Conservation (phyloP, 768 basidiomycete species). For the Pisolithus microcarpus region DNA sequence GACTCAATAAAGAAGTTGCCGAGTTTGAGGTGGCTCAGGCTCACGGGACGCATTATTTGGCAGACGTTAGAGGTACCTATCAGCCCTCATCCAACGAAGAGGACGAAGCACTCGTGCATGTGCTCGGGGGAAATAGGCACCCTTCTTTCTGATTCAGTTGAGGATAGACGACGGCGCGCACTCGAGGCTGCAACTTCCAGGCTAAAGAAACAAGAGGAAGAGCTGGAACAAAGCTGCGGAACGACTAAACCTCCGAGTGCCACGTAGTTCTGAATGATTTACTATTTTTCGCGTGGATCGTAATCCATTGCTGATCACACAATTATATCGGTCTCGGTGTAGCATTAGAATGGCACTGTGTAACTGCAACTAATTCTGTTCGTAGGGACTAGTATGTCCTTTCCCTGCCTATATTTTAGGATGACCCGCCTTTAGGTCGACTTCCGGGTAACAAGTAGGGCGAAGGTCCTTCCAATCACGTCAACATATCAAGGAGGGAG, state of each 20-base stretch:
- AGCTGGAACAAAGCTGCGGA: constrained; percentile 66
- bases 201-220: constrained; percentile 58
- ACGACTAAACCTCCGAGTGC: constrained; percentile 27
- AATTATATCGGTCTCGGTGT: too few relatives aligned
- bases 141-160: constrained; percentile 36
- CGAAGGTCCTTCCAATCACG: neutral
- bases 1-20: constrained; percentile 63
- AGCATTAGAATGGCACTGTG: too few relatives aligned
- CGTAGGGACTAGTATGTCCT: too few relatives aligned
- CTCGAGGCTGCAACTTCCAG: constrained; percentile 58
- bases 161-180: constrained; percentile 50
- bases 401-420: neutral
- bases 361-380: too few relatives aligned
- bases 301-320: too few relatives aligned
- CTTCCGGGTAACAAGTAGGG: neutral
- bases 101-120: constrained; percentile 43
- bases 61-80: constrained; percentile 32
- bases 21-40: constrained; percentile 53
- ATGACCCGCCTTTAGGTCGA: neutral
- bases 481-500: neutral
- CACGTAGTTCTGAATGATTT: neutral
- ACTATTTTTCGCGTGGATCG: neutral
- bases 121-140: constrained; percentile 45
- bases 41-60: constrained; percentile 50
- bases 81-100: constrained; percentile 51